Evolutionary conservation across 345 rosid species (phyloP).

Genomic region (Excoecaria agallocha): DNA sequence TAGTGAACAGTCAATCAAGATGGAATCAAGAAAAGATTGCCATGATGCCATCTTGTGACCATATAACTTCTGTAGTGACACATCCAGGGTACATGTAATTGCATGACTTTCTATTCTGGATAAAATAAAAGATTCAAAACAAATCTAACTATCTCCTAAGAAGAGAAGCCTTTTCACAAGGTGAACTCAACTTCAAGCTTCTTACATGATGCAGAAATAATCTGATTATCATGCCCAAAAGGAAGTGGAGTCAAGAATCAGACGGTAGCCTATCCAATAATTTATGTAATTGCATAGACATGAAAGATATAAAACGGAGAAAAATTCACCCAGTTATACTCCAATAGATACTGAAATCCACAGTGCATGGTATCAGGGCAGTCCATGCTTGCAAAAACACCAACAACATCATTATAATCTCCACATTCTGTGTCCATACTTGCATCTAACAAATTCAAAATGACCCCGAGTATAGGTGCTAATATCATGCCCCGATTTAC

Average conservation of each 20-base stretch:
- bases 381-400: conserved; percentile 78
- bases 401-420: conserved; percentile 60
- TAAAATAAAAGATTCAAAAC: neutral
- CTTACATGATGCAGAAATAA: neutral
- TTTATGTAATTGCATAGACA: neutral
- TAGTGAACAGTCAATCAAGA: neutral
- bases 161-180: neutral
- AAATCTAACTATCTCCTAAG: neutral
- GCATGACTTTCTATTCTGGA: neutral
- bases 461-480: conserved; percentile 86
- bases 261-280: neutral
- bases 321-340: conserved; percentile 77
- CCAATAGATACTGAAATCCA: conserved; percentile 82
- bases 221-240: neutral
- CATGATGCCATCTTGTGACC: neutral
- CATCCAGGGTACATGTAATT: neutral
- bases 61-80: neutral
- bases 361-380: conserved; percentile 68
- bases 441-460: conserved; percentile 82
- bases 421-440: conserved; percentile 34
- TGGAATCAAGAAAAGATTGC: neutral
- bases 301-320: conserved; percentile 3
- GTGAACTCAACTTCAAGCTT: neutral
- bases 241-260: neutral
- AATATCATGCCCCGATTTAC: conserved; percentile 72